A percentile compares a stretch with the other conserved stretches of the same genome.
Evolutionary conservation across 768 basidiomycete genomes (phyloP).

Genomic region (Exsudoporus frostii): DNA sequence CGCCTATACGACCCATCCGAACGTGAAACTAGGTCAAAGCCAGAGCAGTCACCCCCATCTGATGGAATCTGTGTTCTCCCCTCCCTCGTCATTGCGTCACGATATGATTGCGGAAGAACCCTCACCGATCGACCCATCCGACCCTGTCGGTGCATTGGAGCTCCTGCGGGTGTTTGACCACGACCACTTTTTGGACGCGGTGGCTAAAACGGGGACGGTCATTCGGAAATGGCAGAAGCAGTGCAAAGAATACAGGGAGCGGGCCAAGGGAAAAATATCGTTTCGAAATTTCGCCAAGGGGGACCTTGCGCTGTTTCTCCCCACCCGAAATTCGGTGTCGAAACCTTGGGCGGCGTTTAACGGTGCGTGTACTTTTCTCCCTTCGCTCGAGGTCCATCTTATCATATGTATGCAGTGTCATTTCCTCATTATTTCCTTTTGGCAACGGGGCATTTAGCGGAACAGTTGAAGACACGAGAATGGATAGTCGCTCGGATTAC

Average conservation of each 20-base stretch:
- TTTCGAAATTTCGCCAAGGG: slow-evolving; percentile 95
- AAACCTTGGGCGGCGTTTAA: slow-evolving; percentile 99
- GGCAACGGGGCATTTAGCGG: slow-evolving; percentile 79
- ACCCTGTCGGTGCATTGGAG: slow-evolving; percentile 68
- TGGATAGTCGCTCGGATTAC: slow-evolving; percentile 96
- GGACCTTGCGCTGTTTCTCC: slow-evolving; percentile 92
- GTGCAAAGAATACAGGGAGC: slow-evolving; percentile 92
- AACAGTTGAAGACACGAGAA: slow-evolving; percentile 86
- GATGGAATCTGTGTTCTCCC: slow-evolving; percentile 48
- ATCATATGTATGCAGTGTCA: slow-evolving; percentile 56
- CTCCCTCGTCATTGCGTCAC: slow-evolving; percentile 44
- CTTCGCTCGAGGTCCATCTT: not conserved
- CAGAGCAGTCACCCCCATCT: slow-evolving; percentile 32
- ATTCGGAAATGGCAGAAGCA: slow-evolving; percentile 98
- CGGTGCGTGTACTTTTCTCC: slow-evolving; percentile 46
- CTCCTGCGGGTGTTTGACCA: slow-evolving; percentile 74
- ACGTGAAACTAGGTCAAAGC: slow-evolving; percentile 41
- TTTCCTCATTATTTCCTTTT: slow-evolving; percentile 98
- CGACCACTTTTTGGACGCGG: slow-evolving; percentile 79
- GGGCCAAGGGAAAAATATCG: slow-evolving; percentile 94
- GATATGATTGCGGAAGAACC: slow-evolving; percentile 58
- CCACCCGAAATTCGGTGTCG: slow-evolving; percentile 89
- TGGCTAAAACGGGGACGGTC: slow-evolving; percentile 77
- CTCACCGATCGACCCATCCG: slow-evolving; percentile 73
- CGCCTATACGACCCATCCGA: slow-evolving; percentile 51